Evolutionary conservation across 2,329 filamentous ascomycete genomes (phyloP), one percentile per base, ranked within the genome.

Genomic region (Colletotrichum godetiae): DNA sequence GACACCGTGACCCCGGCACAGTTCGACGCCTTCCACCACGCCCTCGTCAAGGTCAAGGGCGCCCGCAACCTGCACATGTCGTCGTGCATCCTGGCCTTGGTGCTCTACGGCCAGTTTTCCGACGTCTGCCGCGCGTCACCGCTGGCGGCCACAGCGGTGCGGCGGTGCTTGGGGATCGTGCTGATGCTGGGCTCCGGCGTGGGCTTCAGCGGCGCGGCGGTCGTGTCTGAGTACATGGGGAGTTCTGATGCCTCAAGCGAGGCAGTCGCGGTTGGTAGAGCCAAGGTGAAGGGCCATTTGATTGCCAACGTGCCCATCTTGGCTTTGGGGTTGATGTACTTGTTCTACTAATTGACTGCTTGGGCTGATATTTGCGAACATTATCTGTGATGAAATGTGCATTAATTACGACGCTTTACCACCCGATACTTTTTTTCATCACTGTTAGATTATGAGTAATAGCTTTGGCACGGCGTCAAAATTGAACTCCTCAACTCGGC

Each of bases 21-120:
- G 33, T 65, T 73, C 42, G 70, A 73, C 60, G 70, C 70, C 46
- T 73, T 73, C 29, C 70, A 73, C 55, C 66, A 65, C 55, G 70
- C 70, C 2, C 70, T 73, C 33, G 5, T 73, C 67, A 70, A 73
- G 35, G 60, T 73, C 66, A 73, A 73, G 66, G 70, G 70, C 31
- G 70, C 70, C 6, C 66, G 66, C 24, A 73, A 73, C 46, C 46
- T 73, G 55, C 70, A 73, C 67, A 73, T 73, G 70, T 64, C 70
- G 37, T 55, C 59, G 33, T 70, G 70, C 55, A 49, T 73, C 27
- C 13, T 73, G 19, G 70, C 31, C 0, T 42, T 73, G 37, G 7
- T 70, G 11, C 60, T 73, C 15, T 73, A 70, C 55, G 70, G 66
- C 13, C 59, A 64, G 13, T 60, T 64, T 35, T 73, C 70, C 12